These are phyloP conservation scores for Trametes villosa DNA, from an alignment of 768 basidiomycete species.

Conservation along the genomic window DNA sequence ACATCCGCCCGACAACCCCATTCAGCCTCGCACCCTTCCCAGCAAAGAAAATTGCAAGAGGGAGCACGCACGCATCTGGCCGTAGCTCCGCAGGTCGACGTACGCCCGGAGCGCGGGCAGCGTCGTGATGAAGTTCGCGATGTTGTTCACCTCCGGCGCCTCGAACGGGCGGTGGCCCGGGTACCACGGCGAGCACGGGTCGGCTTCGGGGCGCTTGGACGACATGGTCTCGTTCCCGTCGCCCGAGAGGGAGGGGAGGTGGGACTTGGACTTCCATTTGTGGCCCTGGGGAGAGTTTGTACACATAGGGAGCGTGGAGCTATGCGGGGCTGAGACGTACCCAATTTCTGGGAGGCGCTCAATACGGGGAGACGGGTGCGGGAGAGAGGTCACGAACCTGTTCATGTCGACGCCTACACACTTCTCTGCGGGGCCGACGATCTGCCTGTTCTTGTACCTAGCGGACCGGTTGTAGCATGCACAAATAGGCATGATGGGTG, in stretches of 20 bases:
- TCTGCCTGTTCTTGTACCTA: slow-evolving; percentile 75
- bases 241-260: slow-evolving; percentile 24
- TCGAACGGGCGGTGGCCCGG: slow-evolving; percentile 78
- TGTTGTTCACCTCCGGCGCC: slow-evolving; percentile 73
- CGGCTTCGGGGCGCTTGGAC: slow-evolving; percentile 24
- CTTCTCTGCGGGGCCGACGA: slow-evolving; percentile 48
- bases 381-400: slow-evolving; percentile 43
- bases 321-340: slow-evolving; percentile 35
- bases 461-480: background rate
- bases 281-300: slow-evolving; percentile 53
- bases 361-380: background rate
- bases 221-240: slow-evolving; percentile 12
- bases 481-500: background rate
- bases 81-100: slow-evolving; percentile 79
- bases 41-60: background rate
- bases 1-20: background rate
- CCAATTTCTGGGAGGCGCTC: slow-evolving; percentile 55
- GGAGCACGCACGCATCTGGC: slow-evolving; percentile 72
- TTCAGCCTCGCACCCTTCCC: background rate
- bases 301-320: background rate
- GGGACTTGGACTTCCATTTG: slow-evolving; percentile 60
- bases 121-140: slow-evolving; percentile 67
- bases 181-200: slow-evolving; percentile 78
- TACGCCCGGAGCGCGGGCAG: slow-evolving; percentile 63
- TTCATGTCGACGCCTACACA: slow-evolving; percentile 83